Base-by-base conservation (phyloP, 768 basidiomycete genomes). In the Calocybe cyanea region DNA sequence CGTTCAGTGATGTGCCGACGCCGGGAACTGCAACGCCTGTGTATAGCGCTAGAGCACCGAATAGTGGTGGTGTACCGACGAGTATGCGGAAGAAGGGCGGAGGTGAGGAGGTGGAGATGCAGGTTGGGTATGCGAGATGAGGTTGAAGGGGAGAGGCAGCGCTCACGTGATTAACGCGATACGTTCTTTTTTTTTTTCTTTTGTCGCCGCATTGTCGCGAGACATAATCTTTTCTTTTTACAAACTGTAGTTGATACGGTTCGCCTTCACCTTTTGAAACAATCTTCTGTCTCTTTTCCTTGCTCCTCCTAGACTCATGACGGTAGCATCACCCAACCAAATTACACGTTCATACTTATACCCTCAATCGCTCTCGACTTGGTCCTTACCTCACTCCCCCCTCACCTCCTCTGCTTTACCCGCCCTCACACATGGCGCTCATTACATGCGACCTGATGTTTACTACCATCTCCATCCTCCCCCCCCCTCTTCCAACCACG, bases 61-160 rank as follows among this genome's bases (percentile, higher is more conserved):
- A 44, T 25, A 53, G 39, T 23, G 44, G 46, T 25, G 54, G 40
- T 23, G 44, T 33, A n/a, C n/a, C n/a, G 20, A 53, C 54, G 36
- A 34, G 51, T 8, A 52, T 54, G 52, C 51, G 61, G 52, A 51
- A 55, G 28, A 55, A 49, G 11, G 60, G 54, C 2, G 57, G 61
- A 2, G 65, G 63, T 25, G 63, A 63, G 19, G 62, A 60, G 36
- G 51, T 66, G 32, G 67, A 68, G 56, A 57, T 68, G 64, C 63
- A 64, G 45, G 64, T 67, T 43, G 69, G 64, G 46, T 70, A 56
- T 57, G 68, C 68, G 47, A 56, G 51, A 35, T 65, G 55, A 62
- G 7, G 39, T 4, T 23, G 20, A 39, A 14, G 4, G 21, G 21
- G 38, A 8, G 38, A n/a, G 31, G 9, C 31, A 35, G 17, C 14